Base-by-base conservation (phyloP, 768 basidiomycete genomes). In the Hydnum rufescens region DNA sequence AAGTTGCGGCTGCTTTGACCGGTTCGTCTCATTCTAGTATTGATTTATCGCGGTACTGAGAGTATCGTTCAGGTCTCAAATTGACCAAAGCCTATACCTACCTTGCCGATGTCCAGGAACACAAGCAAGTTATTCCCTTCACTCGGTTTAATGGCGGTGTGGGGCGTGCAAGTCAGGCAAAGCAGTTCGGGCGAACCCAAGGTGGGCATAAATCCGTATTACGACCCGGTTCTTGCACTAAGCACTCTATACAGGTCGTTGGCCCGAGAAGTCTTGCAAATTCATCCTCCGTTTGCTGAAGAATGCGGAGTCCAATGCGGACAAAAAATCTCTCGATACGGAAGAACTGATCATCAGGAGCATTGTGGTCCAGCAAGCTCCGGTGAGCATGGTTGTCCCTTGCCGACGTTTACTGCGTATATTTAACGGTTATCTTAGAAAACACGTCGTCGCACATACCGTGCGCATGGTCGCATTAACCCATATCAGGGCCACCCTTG, bases 281-380 rank as follows among this genome's bases (percentile, higher is more conserved):
- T 93, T 90, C 75, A 82, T 99, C 65, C 74, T 81, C 57, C 80
- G 86, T 59, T 78, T 99, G 51, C 69, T 99, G 64, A 97, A 97
- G 77, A 99, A 99, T 68, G 95, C 95, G 42, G 93, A 97, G 68
- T 82, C 95, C 60, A 99, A 99, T 67, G 95, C 95, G 57, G 92
- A 97, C 62, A 87, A 87, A 61, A 99, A 99, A 75, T 87, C 79
- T 69, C 72, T 99, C 58, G 85, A 88, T 53, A 72, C 87, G 56
- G 93, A 96, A 61, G 89, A 92, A 57, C 80, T 99, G 53, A 59
- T 69, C 65, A 92, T 97, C 77, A 90, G 83, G 74, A 93, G 82
- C 76, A 95, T 97, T 60, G 87, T 85, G 60, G 92, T 99, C 50
- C 82, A 99, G 68, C 95, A 99, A 73, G 95, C 95, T 60, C 95